Evolutionary conservation across 495 filamentous ascomycete genomes (phyloP).

Genomic region (Penicillium riverlandense): DNA sequence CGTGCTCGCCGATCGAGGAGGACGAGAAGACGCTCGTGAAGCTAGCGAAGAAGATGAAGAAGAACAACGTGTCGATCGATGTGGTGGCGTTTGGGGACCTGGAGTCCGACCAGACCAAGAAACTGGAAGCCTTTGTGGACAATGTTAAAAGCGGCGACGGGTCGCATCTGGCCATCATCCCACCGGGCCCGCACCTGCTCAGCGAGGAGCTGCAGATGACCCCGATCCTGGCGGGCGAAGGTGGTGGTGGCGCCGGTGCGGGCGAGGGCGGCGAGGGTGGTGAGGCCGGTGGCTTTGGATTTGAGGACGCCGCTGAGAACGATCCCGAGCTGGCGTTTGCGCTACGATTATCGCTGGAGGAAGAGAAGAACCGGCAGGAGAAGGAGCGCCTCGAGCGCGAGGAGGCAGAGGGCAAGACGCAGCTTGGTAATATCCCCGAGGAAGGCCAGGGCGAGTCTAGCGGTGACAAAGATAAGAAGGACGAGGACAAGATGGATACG

Average conservation of each 20-base stretch:
- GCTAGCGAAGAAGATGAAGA: slow-evolving; percentile 97
- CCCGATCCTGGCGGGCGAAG: slow-evolving; percentile 79
- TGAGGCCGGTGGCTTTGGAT: slow-evolving; percentile 62
- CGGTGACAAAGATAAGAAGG: slow-evolving; percentile 54
- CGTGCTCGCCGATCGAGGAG: slow-evolving; percentile 85
- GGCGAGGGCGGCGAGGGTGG: slow-evolving; percentile 51
- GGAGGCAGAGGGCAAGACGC: slow-evolving; percentile 59
- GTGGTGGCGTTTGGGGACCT: slow-evolving; percentile 92
- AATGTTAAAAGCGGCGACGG: slow-evolving; percentile 84
- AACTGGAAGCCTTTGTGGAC: slow-evolving; percentile 87
- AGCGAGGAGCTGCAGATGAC: slow-evolving; percentile 89
- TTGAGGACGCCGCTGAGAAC: slow-evolving; percentile 50
- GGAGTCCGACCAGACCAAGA: slow-evolving; percentile 81
- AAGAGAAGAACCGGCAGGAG: slow-evolving; percentile 89
- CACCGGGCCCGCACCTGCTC: slow-evolving; percentile 81
- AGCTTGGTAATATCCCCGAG: slow-evolving; percentile 77
- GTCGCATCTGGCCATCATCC: slow-evolving; percentile 84
- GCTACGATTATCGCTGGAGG: slow-evolving; percentile 96
- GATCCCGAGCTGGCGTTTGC: slow-evolving; percentile 94
- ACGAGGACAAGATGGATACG: slow-evolving; percentile 76
- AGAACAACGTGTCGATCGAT: slow-evolving; percentile 84
- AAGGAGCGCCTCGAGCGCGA: slow-evolving; percentile 71
- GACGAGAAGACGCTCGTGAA: slow-evolving; percentile 81
- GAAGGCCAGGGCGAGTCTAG: slow-evolving; percentile 69
- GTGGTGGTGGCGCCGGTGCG: slow-evolving; percentile 39